Base-by-base conservation (phyloP, 768 basidiomycete genomes). In the Hortiboletus flavorubellus region DNA sequence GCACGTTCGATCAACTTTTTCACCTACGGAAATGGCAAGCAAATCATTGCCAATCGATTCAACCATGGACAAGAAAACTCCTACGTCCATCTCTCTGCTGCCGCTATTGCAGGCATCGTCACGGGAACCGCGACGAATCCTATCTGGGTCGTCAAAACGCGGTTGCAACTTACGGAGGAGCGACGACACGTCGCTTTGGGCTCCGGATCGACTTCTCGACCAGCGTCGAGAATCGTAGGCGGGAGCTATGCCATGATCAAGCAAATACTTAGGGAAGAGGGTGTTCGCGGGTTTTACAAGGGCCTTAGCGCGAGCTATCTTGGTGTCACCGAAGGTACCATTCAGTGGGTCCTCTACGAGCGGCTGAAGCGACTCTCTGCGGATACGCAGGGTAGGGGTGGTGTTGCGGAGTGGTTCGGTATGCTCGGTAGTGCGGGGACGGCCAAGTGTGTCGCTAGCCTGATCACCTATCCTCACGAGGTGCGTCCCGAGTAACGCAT, bases 101-200 rank as follows among this genome's bases (percentile, higher is more conserved):
- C 95, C 1, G 89, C 91, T 0, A 66, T 85, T 10, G 96, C 96
- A 1, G 95, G 96, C 1, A 76, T 98, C 60, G 76, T 79, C 33
- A 99, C 97, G 0, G 83, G 94, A 5, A 87, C 92, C 0, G 92
- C 85, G 11, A 98, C 97, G 21, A 99, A 99, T 70, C 97, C 97
- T 0, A 96, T 99, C 26, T 99, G 97, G 97, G 97, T 99, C 45
- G 93, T 99, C 57, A 99, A 98, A 72, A 99, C 97, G 42, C 86
- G 96, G 8, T 65, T 99, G 51, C 97, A 99, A 67, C 83, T 99
- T 15, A 75, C 73, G 3, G 71, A 76, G 18, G 66, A 68, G 35
- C 68, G 59, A 2, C 67, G 56, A 26, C 59, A 60, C 2, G 49
- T 54, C 15, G 46, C 55, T 14, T 37, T 63, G 10, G 8, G 45